phyloP scores from a whole-genome alignment of 371 early-diverging fungal genomes.

The Actinomortierella ambigua region DNA sequence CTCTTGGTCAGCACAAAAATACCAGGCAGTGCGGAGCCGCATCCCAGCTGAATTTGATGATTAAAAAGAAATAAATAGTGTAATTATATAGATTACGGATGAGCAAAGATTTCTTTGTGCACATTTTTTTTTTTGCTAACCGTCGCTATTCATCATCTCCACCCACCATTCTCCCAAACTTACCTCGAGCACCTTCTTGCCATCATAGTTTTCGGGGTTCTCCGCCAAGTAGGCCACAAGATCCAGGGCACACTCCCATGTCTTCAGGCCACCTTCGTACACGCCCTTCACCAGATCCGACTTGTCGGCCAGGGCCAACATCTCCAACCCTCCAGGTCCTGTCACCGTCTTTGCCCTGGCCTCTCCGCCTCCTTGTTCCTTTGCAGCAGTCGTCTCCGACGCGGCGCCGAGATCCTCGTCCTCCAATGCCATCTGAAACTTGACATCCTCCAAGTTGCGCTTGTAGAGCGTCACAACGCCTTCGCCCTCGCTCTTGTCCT shows the following conservation, averaged over 20 bases:
- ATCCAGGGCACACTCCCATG: conserved; percentile 95
- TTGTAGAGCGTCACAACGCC: conserved; percentile 53
- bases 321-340: conserved; percentile 48
- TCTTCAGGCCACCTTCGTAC: conserved; percentile 95
- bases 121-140: neutral
- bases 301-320: conserved; percentile 62
- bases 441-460: conserved; percentile 82
- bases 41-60: conserved; percentile 74
- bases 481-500: conserved; percentile 18
- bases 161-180: conserved; percentile 9
- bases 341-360: conserved; percentile 3
- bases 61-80: neutral
- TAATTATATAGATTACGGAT: too few relatives aligned
- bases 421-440: conserved; percentile 80
- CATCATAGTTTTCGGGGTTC: conserved; percentile 48
- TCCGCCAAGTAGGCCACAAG: conserved; percentile 71
- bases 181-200: conserved; percentile 72
- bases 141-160: neutral
- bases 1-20: conserved; percentile 68
- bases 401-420: conserved; percentile 63
- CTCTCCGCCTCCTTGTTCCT: conserved; percentile 14
- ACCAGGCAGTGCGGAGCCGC: conserved; percentile 90
- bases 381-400: conserved; percentile 23
- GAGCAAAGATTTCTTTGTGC: too few relatives aligned
- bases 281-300: conserved; percentile 84